Conservation (phyloP, 1,139 yeast species). For the Debaryomyces fabryi region DNA sequence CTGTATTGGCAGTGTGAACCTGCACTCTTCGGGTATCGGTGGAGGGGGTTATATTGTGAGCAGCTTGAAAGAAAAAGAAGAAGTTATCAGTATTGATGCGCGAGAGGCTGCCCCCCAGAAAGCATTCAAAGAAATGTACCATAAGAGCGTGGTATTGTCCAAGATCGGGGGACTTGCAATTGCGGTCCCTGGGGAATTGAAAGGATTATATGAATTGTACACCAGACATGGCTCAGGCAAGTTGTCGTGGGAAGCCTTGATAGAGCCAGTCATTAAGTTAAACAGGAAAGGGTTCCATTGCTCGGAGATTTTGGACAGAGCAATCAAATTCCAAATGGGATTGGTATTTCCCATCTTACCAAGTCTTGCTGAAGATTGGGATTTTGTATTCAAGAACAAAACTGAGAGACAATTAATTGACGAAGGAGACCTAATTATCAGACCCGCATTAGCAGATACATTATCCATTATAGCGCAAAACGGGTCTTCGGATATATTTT, state of each 20-base stretch:
- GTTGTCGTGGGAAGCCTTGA: slow-evolving; percentile 69
- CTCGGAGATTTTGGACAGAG: slow-evolving; percentile 46
- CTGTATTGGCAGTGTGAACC: slow-evolving; percentile 83
- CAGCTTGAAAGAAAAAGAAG: slow-evolving; percentile 39
- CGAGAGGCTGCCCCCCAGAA: slow-evolving; percentile 80
- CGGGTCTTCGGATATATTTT: slow-evolving; percentile 77
- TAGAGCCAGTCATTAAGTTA: slow-evolving; percentile 73
- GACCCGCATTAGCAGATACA: slow-evolving; percentile 68
- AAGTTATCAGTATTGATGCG: slow-evolving; percentile 73
- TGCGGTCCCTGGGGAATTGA: slow-evolving; percentile 88
- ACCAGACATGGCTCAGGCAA: slow-evolving; percentile 68
- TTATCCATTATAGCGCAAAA: slow-evolving; percentile 66
- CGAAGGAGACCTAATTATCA: slow-evolving; percentile 60
- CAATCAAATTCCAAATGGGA: slow-evolving; percentile 24
- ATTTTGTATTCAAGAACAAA: slow-evolving; percentile 46
- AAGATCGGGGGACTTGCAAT: slow-evolving; percentile 82
- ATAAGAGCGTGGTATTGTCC: slow-evolving; percentile 45
- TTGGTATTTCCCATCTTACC: slow-evolving; percentile 35
- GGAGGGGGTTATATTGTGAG: slow-evolving; percentile 85
- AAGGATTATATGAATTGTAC: slow-evolving; percentile 70
- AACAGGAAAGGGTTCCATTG: slow-evolving; percentile 71
- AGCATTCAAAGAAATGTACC: slow-evolving; percentile 70
- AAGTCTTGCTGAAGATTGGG: slow-evolving; percentile 49
- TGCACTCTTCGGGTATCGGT: slow-evolving; percentile 89
- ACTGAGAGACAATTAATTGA: slow-evolving; percentile 33